Evolutionary conservation across 2,329 filamentous ascomycete genomes (phyloP).

Genomic region (Knoxdaviesia proteae): DNA sequence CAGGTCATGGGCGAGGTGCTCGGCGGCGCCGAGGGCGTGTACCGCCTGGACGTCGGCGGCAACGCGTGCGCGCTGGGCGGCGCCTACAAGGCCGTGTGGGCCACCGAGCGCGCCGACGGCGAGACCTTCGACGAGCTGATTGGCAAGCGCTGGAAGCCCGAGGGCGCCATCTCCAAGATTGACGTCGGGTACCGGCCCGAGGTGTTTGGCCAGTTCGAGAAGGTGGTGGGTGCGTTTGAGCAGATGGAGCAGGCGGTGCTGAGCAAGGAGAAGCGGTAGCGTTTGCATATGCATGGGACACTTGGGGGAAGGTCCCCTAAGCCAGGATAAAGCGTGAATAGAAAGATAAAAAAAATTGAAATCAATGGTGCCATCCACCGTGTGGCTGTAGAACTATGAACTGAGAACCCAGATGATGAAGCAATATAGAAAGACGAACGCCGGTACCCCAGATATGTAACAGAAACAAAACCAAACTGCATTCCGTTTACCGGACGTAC

Average conservation of each 20-base stretch:
- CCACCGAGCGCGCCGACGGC: slow-evolving; percentile 42
- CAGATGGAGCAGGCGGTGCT: slow-evolving; percentile 47
- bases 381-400: not conserved
- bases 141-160: slow-evolving; percentile 66
- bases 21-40: slow-evolving; percentile 75
- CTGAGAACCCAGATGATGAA: slow-evolving; percentile 2
- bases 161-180: slow-evolving; percentile 62
- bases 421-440: slow-evolving; percentile 4
- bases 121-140: slow-evolving; percentile 83
- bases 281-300: slow-evolving; percentile 2
- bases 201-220: slow-evolving; percentile 58
- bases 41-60: slow-evolving; percentile 79
- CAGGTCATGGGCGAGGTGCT: slow-evolving; percentile 71
- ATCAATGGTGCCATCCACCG: not conserved
- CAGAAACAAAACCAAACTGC: too few relatives aligned
- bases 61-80: slow-evolving; percentile 89
- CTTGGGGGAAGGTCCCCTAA: not conserved
- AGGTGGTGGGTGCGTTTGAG: slow-evolving; percentile 56
- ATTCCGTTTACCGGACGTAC: slow-evolving; percentile 28
- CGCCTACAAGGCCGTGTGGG: slow-evolving; percentile 94
- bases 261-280: slow-evolving; percentile 11
- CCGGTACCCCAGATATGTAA: too few relatives aligned
- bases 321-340: not conserved
- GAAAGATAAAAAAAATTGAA: not conserved
- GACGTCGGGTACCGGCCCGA: slow-evolving; percentile 60